These are phyloP conservation scores for Fraxinus nigra DNA, from an alignment of 305 asterid species.

Conservation along the genomic window DNA sequence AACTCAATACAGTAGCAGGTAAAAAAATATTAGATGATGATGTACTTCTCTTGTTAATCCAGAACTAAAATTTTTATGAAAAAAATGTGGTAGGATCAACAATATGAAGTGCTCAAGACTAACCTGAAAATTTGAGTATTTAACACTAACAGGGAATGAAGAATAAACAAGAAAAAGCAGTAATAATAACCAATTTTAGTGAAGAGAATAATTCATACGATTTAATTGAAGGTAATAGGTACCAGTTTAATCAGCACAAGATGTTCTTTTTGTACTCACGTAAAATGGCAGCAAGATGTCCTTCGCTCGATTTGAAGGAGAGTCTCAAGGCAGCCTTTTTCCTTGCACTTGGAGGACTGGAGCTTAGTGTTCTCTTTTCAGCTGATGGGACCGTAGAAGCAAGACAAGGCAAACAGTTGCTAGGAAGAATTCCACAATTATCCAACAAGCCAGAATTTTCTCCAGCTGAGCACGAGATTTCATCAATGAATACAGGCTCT, in stretches of 20 bases:
- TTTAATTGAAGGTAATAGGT: neutral
- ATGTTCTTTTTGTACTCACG: constrained; percentile 45
- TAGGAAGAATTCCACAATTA: constrained; percentile 75
- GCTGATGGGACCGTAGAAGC: constrained; percentile 64
- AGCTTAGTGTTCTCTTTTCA: constrained; percentile 70
- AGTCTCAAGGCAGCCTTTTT: constrained; percentile 73
- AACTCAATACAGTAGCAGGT: neutral
- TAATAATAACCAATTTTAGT: neutral
- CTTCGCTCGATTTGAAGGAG: constrained; percentile 83
- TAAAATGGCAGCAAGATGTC: constrained; percentile 54
- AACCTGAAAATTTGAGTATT: neutral
- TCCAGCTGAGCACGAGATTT: constrained; percentile 46
- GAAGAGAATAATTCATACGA: neutral
- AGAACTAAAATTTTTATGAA: neutral
- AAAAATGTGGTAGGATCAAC: neutral
- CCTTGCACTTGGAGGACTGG: constrained; percentile 62
- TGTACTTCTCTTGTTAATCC: neutral
- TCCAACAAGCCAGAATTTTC: constrained; percentile 62
- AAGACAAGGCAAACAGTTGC: constrained; percentile 90
- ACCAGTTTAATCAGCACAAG: neutral
- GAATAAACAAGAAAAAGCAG: neutral
- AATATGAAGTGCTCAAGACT: neutral
- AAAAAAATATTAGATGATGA: neutral
- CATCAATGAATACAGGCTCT: constrained; percentile 57
- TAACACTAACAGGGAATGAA: neutral